Conservation (phyloP, 129 eudicot genomes). For the Calendula officinalis region DNA sequence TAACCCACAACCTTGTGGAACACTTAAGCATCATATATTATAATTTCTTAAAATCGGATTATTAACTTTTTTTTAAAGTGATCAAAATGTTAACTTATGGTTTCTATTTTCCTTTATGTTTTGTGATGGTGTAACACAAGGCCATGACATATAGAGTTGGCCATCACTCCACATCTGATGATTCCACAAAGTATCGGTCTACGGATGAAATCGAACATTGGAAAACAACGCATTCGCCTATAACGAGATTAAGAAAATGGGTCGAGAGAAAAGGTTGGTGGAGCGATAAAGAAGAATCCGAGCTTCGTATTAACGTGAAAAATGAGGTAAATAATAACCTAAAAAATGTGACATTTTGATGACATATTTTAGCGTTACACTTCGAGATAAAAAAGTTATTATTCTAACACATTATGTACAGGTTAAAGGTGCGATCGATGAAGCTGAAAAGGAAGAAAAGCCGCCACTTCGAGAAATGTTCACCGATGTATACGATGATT, state of each 20-base stretch:
- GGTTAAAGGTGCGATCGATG: conserved; percentile 52
- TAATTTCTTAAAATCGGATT: neutral
- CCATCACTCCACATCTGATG: conserved; percentile 87
- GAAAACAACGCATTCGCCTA: conserved; percentile 45
- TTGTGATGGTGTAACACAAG: conserved; percentile 30
- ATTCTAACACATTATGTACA: conserved; percentile 17
- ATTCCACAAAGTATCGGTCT: conserved; percentile 76
- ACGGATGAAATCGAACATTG: conserved; percentile 61
- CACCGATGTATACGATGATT: conserved; percentile 56
- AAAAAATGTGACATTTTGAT: neutral
- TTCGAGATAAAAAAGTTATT: neutral
- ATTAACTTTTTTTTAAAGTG: neutral
- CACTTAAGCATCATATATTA: too few species aligned
- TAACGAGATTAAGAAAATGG: conserved; percentile 62
- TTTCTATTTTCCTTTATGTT: neutral
- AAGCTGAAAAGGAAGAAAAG: conserved; percentile 57
- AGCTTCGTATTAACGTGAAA: conserved; percentile 33
- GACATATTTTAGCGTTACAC: neutral
- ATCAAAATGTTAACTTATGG: neutral
- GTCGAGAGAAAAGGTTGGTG: conserved; percentile 75
- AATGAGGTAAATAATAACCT: conserved; percentile 47
- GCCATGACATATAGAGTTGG: conserved; percentile 79
- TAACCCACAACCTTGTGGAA: too few species aligned
- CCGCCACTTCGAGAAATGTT: conserved; percentile 53
- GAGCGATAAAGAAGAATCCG: conserved; percentile 53